Evolutionary conservation across 495 filamentous ascomycete genomes (phyloP).

Genomic region (Xylaria cubensis): DNA sequence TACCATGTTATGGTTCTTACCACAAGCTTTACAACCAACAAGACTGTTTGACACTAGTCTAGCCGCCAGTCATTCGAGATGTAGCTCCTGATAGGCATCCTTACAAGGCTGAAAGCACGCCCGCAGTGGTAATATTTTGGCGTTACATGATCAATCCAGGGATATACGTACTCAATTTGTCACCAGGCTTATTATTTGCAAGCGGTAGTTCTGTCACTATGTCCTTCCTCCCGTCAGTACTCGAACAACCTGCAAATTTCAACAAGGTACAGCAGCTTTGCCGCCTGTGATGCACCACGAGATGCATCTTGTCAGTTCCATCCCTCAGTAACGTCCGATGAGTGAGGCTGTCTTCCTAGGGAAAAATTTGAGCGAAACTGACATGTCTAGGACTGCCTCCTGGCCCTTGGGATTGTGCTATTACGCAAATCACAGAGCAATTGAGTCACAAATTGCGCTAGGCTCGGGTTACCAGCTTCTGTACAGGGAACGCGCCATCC

Average conservation of each 20-base stretch:
- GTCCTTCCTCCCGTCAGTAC: not conserved
- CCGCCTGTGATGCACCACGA: not conserved
- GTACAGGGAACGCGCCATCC: constrained; percentile 11
- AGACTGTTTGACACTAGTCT: not conserved
- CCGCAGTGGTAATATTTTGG: not conserved
- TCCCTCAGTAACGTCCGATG: not conserved
- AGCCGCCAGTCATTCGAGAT: not conserved
- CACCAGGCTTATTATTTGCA: not conserved
- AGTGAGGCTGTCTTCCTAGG: not conserved
- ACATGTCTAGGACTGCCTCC: not conserved
- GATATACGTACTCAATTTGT: not conserved
- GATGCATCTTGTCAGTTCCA: not conserved
- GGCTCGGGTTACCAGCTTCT: constrained; percentile 12
- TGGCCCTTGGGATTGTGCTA: not conserved
- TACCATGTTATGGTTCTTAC: not conserved
- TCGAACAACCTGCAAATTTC: not conserved
- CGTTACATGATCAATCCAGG: not conserved
- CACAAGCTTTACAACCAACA: not conserved
- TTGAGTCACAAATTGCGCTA: constrained; percentile 20
- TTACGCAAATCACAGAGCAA: not conserved
- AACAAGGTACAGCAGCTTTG: not conserved
- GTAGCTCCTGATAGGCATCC: not conserved
- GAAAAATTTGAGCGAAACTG: not conserved
- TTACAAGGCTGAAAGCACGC: not conserved
- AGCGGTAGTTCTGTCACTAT: not conserved